Percentiles rank a stretch among this genome's conserved stretches.
phyloP scores from a whole-genome alignment of 495 filamentous ascomycete genomes.

The Aspergillus mulundensis region DNA sequence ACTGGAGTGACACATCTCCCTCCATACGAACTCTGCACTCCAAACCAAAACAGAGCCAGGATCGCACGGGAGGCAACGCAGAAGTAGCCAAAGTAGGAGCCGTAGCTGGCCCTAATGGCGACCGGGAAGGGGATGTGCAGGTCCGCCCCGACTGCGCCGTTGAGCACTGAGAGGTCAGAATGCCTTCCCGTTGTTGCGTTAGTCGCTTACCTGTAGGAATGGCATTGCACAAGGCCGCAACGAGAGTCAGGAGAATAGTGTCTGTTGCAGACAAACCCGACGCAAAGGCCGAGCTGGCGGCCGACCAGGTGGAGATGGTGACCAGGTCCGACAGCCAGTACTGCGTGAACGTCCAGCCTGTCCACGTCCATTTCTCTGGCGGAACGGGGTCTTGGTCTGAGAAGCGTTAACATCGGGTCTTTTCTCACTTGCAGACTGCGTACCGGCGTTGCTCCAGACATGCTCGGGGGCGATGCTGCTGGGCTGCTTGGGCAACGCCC shows the following conservation, averaged over 20 bases:
- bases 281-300: slow-evolving; percentile 8
- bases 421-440: background rate
- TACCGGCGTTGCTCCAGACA: slow-evolving; percentile 11
- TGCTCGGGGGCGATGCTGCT: slow-evolving; percentile 11
- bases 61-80: slow-evolving; percentile 7
- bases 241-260: slow-evolving; percentile 2
- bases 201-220: slow-evolving; percentile 1
- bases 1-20: slow-evolving; percentile 10
- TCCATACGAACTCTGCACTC: slow-evolving; percentile 8
- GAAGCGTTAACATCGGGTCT: too few relatives aligned
- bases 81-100: slow-evolving; percentile 9
- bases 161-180: background rate
- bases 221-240: slow-evolving; percentile 8
- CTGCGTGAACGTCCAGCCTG: slow-evolving; percentile 8
- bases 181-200: background rate
- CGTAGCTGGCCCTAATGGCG: slow-evolving; percentile 8
- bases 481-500: slow-evolving; percentile 9
- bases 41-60: slow-evolving; percentile 11
- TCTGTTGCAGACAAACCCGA: slow-evolving; percentile 4
- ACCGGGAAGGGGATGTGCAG: slow-evolving; percentile 6
- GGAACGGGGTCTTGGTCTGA: slow-evolving; percentile 10
- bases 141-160: slow-evolving; percentile 4
- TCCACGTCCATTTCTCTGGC: slow-evolving; percentile 11
- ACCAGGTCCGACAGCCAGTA: slow-evolving; percentile 11
- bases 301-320: slow-evolving; percentile 10